phyloP scores from a whole-genome alignment of 306 rosid genomes.

The Fagus sylvatica region DNA sequence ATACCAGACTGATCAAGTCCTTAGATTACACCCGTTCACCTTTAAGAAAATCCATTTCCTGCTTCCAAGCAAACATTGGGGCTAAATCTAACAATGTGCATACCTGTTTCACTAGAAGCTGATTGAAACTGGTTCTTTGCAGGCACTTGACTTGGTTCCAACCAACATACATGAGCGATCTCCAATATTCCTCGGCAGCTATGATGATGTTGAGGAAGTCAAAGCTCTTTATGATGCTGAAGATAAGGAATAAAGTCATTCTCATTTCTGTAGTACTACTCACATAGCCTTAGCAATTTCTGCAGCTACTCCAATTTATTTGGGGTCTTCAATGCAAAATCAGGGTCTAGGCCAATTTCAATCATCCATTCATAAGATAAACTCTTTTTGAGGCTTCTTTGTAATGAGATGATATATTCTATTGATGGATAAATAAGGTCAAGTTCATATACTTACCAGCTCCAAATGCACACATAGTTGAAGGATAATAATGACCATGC shows the following conservation, averaged over 20 bases:
- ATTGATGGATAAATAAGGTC: conserved; percentile 5
- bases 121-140: conserved; percentile 14
- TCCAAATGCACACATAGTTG: neutral
- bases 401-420: conserved; percentile 7
- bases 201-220: conserved; percentile 86
- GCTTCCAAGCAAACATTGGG: neutral
- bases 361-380: conserved; percentile 4
- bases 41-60: neutral
- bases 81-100: neutral
- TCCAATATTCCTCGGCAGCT: conserved; percentile 88
- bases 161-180: conserved; percentile 75
- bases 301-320: neutral
- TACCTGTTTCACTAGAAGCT: neutral
- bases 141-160: conserved; percentile 89
- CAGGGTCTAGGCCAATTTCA: neutral
- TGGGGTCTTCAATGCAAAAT: neutral
- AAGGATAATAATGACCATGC: neutral
- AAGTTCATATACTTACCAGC: neutral
- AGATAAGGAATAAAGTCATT: conserved; percentile 31
- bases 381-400: neutral
- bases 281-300: conserved; percentile 2
- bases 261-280: neutral
- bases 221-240: conserved; percentile 74
- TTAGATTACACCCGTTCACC: neutral
- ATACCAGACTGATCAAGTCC: neutral